Evolutionary conservation across 176 grass and related monocot genomes (phyloP), one percentile per base, ranked within the genome.

Genomic region (Eleusine indica): DNA sequence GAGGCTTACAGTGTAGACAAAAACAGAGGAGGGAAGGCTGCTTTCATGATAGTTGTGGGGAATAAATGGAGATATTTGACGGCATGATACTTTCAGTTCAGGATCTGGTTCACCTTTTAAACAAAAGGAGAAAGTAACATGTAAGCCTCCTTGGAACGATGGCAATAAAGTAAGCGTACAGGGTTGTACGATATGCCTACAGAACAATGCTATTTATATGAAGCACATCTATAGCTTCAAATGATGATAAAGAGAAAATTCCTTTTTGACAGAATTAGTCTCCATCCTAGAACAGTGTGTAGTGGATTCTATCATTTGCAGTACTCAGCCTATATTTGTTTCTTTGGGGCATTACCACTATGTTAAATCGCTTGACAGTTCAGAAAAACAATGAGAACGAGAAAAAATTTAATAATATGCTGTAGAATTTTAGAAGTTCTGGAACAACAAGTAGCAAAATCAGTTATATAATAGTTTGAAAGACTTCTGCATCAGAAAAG

Each of bases 21-120:
- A 98, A 77, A 98, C 92, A 81, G 95, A 88, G 66, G 87, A 88
- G 67, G 95, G 95, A 87, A 94, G 90, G 68, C 92, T 98, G 91
- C 95, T 98, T 61, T 98, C 95, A 73, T 88, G 80, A 80, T 98
- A 98, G 87, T 98, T 83, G 46, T 98, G 92, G 62, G 95, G 95
- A 70, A 95, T 98, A 93, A 98, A 98, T 84, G 95, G 95, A 72
- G 95, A 98, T 88, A 98, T 98, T 78, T 98, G 95, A 43, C 95
- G 92, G 68, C 95, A 98, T 69, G 95, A 98, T 68, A 98, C 87
- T 90, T 98, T 98, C 63, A 98, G 83, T 69, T 98, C 95, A 28
- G 95, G 92, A 86, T 98, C 95, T 73, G 95, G 95, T 84, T 98
- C 95, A 37, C 95, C 95, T 98, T 53, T 76, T 46, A 73, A 88